Conservation (phyloP, 441 rosid species). For the Pelargonium myrrhifolium region DNA sequence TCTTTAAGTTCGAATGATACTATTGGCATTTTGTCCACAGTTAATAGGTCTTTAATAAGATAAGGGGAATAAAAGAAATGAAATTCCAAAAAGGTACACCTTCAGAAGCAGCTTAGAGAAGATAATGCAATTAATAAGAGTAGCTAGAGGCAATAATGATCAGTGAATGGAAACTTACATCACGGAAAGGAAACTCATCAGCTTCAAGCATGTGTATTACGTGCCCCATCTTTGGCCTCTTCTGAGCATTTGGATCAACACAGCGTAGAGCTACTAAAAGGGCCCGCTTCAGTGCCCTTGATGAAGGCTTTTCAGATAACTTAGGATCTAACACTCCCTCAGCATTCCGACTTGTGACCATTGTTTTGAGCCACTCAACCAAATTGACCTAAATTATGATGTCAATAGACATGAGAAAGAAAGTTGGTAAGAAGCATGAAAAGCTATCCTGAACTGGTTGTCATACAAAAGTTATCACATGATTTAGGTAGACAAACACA, state of each 20-base stretch:
- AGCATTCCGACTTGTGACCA: slow-evolving; percentile 72
- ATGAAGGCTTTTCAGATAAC: slow-evolving; percentile 65
- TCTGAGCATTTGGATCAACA: slow-evolving; percentile 84
- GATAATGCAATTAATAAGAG: background rate
- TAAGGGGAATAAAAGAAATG: no score
- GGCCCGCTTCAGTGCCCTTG: slow-evolving; percentile 69
- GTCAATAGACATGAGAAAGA: slow-evolving; percentile 10
- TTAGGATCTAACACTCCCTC: slow-evolving; percentile 84
- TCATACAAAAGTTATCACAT: background rate
- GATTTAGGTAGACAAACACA: background rate
- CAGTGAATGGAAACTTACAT: background rate
- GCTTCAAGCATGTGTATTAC: slow-evolving; percentile 93
- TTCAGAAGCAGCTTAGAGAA: background rate
- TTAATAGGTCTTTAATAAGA: no score
- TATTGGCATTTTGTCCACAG: no score
- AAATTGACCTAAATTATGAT: slow-evolving; percentile 58
- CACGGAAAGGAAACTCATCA: slow-evolving; percentile 56
- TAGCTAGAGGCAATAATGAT: background rate
- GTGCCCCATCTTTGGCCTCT: slow-evolving; percentile 91
- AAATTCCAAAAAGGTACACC: no score
- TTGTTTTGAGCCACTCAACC: slow-evolving; percentile 94
- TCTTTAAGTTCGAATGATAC: no score
- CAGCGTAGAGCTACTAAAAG: slow-evolving; percentile 87
- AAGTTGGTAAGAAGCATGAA: background rate
- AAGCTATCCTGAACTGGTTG: background rate